Base-by-base conservation (phyloP, 2,329 filamentous ascomycete genomes). In the Arthroderma sp. region DNA sequence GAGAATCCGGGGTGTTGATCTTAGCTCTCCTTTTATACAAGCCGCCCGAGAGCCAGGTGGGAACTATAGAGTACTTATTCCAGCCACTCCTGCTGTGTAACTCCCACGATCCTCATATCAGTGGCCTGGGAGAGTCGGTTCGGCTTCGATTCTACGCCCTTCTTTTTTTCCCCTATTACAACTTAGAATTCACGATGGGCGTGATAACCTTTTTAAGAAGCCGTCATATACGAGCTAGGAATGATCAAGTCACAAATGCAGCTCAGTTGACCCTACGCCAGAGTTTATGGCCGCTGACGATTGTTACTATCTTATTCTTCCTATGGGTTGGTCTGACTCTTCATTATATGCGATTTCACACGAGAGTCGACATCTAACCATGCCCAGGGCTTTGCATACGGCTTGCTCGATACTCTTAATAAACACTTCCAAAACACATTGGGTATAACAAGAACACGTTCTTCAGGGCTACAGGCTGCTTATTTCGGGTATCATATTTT, bases 381-480 rank as follows among this genome's bases (percentile, higher is more conserved):
- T 23, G 11, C 15, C 41, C 25, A 72, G 71, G 75, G 75, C 4
- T 76, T 77, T 56, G 73, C 75, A 31, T 77, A 77, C 63, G 74
- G 75, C n/a, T 62, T 79, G 61, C 65, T 76, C 33, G 75, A 78
- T 65, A 75, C 76, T 2, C 65, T 79, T 52, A 79, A 79, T 65
- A 77, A 77, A 58, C 79, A 82, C 65, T 82, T 83, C 67, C 80
- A 82, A 61, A 78, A 76, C 54, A 78, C 77, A 1, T 71, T 82
- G 13, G 66, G 71, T 58, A 81, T 83, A 60, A 77, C 74, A 33
- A 76, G 78, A 58, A 77, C 78, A 37, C 74, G 81, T 58, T 83
- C 81, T 0, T 79, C 81, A 11, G 83, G 82, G 56, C 75, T 85
- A 1, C 81, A 84, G 62, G 82, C 77, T 37, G 78, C 81, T 1